A percentile compares a stretch with the other conserved stretches of the same genome.
phyloP scores from a whole-genome alignment of 805 yeast genomes.

The Pichia membranifaciens region DNA sequence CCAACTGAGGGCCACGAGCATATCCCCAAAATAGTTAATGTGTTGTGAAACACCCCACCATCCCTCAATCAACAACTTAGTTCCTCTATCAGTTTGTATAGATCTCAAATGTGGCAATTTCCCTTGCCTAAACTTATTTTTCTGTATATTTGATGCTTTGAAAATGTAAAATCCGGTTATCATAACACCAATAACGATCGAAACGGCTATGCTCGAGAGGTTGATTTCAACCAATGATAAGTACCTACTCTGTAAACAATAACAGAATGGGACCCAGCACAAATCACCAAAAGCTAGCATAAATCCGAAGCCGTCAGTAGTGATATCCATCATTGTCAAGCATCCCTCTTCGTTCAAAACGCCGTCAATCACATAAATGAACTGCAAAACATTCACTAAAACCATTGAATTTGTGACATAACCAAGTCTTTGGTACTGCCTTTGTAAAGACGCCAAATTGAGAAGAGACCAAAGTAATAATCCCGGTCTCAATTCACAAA shows the following conservation, averaged over 20 bases:
- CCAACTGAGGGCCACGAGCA: slow-evolving; percentile 89
- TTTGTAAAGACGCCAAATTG: slow-evolving; percentile 73
- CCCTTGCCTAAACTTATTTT: slow-evolving; percentile 77
- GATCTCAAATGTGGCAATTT: slow-evolving; percentile 60
- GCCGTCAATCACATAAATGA: slow-evolving; percentile 84
- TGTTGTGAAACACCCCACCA: slow-evolving; percentile 97
- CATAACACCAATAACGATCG: slow-evolving; percentile 41
- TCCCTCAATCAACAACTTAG: slow-evolving; percentile 78
- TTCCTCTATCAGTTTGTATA: slow-evolving; percentile 69
- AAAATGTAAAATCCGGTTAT: slow-evolving; percentile 69
- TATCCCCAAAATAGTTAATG: slow-evolving; percentile 92
- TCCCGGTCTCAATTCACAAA: slow-evolving; percentile 94
- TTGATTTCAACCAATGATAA: slow-evolving; percentile 57
- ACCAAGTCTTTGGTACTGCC: slow-evolving; percentile 53
- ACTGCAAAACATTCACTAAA: slow-evolving; percentile 63
- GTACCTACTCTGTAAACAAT: slow-evolving; percentile 80
- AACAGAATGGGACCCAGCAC: slow-evolving; percentile 87
- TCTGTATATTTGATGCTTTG: slow-evolving; percentile 78
- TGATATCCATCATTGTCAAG: slow-evolving; percentile 90
- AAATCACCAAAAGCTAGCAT: slow-evolving; percentile 95
- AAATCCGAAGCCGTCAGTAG: slow-evolving; percentile 95
- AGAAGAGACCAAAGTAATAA: slow-evolving; percentile 78
- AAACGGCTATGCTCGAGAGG: slow-evolving; percentile 39
- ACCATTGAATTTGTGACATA: slow-evolving; percentile 64
- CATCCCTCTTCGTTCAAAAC: slow-evolving; percentile 87